phyloP scores from a whole-genome alignment of 129 eudicot species.

The Flaveria ramosissima region DNA sequence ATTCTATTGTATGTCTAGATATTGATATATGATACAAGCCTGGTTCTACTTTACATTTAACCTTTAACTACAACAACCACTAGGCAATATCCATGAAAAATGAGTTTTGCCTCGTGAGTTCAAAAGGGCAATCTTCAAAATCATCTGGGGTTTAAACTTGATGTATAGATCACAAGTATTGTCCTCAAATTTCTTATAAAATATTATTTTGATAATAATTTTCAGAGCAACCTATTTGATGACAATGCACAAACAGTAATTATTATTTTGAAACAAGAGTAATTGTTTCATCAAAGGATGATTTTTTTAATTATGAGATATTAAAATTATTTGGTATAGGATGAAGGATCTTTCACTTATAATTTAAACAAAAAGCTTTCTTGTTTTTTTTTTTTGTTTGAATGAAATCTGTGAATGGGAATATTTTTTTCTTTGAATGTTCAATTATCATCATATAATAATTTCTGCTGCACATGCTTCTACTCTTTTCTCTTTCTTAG shows the following conservation, averaged over 20 bases:
- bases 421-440: background rate
- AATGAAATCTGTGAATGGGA: background rate
- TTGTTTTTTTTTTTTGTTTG: background rate
- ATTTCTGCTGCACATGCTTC: background rate
- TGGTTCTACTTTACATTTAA: background rate
- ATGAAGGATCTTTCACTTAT: background rate
- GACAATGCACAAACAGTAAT: background rate
- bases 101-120: background rate
- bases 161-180: background rate
- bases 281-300: background rate
- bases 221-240: background rate
- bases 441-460: background rate
- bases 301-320: background rate
- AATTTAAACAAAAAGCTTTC: background rate
- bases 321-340: background rate
- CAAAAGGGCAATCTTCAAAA: background rate
- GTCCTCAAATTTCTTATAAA: slow-evolving; percentile 1
- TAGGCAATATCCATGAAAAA: background rate
- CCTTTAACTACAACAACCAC: background rate
- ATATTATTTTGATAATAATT: background rate
- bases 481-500: background rate
- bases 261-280: background rate
- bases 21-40: background rate
- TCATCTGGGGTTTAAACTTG: background rate
- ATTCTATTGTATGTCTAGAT: background rate